Percentiles rank a stretch among this genome's conserved stretches.
Evolutionary conservation across 352 stramenopile genomes (phyloP).

Genomic region (Aphanomyces cochlioides): DNA sequence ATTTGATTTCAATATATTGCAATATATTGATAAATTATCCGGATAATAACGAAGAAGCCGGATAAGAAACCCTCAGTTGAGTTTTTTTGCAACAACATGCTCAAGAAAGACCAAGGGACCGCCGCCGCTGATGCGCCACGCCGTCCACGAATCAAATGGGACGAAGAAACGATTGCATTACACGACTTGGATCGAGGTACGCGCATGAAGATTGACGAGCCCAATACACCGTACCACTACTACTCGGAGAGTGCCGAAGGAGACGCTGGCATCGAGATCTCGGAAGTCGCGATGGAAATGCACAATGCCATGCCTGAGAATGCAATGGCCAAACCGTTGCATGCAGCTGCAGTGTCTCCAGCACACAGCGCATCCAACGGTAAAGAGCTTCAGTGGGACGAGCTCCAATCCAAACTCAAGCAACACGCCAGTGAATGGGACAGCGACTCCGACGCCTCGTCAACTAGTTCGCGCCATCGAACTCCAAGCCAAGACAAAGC

Average conservation of each 20-base stretch:
- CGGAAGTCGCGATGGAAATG: slow-evolving; percentile 29
- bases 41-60: no score
- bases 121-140: neutral
- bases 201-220: slow-evolving; percentile 92
- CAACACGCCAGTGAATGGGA: slow-evolving; percentile 56
- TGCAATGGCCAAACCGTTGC: neutral
- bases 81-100: no score
- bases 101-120: no score
- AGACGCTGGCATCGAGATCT: slow-evolving; percentile 30
- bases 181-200: slow-evolving; percentile 89
- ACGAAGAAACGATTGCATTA: slow-evolving; percentile 88
- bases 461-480: neutral
- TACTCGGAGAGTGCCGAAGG: slow-evolving; percentile 42
- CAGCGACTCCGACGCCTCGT: slow-evolving; percentile 38
- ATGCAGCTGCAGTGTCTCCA: slow-evolving; percentile 9
- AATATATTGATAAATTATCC: no score
- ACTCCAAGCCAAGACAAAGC: slow-evolving; percentile 22
- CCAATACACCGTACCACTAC: slow-evolving; percentile 89
- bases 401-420: slow-evolving; percentile 65
- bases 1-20: no score
- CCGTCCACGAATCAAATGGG: slow-evolving; percentile 69
- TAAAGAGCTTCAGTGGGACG: slow-evolving; percentile 47
- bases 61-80: no score
- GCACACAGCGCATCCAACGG: slow-evolving; percentile 21
- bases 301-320: slow-evolving; percentile 16